phyloP scores from a whole-genome alignment of 1,284 basidiomycete genomes.

The Trichosporon coremiiforme region DNA sequence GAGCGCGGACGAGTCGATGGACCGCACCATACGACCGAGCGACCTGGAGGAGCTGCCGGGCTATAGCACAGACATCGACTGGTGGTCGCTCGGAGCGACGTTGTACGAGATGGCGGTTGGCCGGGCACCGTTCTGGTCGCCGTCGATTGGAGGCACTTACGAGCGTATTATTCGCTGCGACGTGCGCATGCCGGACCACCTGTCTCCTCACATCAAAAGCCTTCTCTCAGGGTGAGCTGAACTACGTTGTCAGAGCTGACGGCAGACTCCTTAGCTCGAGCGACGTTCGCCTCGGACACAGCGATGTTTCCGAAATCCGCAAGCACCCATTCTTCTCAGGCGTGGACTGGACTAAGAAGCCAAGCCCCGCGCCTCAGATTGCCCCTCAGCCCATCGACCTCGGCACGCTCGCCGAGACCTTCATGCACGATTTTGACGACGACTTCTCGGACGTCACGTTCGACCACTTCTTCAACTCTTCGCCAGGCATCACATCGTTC shows the following conservation, averaged over 20 bases:
- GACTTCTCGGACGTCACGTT: constrained; percentile 30
- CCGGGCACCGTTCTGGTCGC: constrained; percentile 80
- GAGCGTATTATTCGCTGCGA: constrained; percentile 73
- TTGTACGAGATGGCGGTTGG: constrained; percentile 82
- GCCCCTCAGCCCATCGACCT: constrained; percentile 31
- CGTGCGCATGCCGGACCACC: constrained; percentile 56
- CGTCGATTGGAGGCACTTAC: constrained; percentile 78
- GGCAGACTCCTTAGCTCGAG: constrained; percentile 66
- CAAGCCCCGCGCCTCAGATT: constrained; percentile 20
- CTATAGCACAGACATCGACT: constrained; percentile 83
- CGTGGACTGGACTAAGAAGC: constrained; percentile 60
- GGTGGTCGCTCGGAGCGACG: constrained; percentile 91
- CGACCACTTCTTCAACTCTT: constrained; percentile 36
- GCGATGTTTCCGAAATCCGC: constrained; percentile 64
- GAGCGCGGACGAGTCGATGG: constrained; percentile 58
- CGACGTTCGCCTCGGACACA: constrained; percentile 68
- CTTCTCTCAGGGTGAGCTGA: constrained; percentile 31
- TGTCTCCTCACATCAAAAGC: constrained; percentile 29
- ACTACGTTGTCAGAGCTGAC: constrained; percentile 3
- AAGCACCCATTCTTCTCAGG: constrained; percentile 67
- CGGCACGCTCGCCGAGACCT: constrained; percentile 29
- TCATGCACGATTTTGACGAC: constrained; percentile 25
- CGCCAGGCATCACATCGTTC: not conserved
- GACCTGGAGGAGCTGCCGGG: constrained; percentile 55
- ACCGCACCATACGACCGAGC: constrained; percentile 8